Percentiles rank a stretch among this genome's conserved stretches.
Evolutionary conservation across 495 filamentous ascomycete species (phyloP).

Genomic region (Aspergillus egyptiacus): DNA sequence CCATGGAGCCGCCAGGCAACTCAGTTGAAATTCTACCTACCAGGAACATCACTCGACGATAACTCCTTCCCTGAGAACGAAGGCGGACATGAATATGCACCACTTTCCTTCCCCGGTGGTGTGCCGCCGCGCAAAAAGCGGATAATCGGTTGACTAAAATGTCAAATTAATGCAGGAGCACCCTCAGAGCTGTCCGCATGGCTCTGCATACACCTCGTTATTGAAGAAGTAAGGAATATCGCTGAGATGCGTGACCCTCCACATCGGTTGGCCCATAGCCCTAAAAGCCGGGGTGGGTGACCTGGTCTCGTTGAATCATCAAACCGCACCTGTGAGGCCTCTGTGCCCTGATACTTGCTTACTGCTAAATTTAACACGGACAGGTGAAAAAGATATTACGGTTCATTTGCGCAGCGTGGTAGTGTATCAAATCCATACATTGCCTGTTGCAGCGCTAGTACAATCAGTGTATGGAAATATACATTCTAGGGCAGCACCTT

Average conservation of each 20-base stretch:
- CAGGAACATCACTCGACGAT: background rate
- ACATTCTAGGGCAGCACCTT: constrained; percentile 27
- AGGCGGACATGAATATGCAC: background rate
- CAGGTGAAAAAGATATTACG: constrained; percentile 44
- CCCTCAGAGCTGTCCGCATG: constrained; percentile 20
- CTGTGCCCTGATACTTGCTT: constrained; percentile 21
- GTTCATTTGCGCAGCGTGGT: constrained; percentile 38
- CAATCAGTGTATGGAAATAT: background rate
- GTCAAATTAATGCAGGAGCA: constrained; percentile 13
- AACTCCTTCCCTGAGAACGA: background rate
- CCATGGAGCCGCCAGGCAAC: constrained; percentile 9
- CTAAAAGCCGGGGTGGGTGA: constrained; percentile 27
- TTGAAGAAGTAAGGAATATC: constrained; percentile 44
- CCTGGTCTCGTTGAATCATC: constrained; percentile 42
- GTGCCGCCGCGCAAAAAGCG: constrained; percentile 1
- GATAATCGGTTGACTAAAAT: constrained; percentile 6
- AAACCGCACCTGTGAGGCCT: constrained; percentile 25
- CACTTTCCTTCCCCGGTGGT: background rate
- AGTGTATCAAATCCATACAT: constrained; percentile 28
- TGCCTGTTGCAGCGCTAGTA: constrained; percentile 10
- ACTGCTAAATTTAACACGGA: constrained; percentile 35
- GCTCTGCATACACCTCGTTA: constrained; percentile 16
- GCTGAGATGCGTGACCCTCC: constrained; percentile 38
- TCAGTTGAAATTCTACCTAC: constrained; percentile 2
- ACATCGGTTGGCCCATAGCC: constrained; percentile 24